These are phyloP conservation scores for Cystobasidium pallidum DNA, from an alignment of 1,284 basidiomycete genomes.

Conservation along the genomic window DNA sequence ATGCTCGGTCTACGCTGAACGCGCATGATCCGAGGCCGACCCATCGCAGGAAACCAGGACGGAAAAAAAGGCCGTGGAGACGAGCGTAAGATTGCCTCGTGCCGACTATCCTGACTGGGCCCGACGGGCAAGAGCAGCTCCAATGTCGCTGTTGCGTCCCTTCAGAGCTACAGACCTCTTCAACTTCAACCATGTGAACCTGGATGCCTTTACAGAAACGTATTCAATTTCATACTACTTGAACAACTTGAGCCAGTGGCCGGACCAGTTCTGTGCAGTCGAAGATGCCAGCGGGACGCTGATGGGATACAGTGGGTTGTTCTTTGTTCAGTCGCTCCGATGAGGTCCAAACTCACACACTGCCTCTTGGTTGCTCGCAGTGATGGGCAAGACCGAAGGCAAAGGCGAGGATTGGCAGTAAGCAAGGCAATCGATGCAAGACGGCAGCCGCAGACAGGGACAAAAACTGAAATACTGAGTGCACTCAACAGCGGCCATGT, in stretches of 20 bases:
- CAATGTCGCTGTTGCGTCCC: slow-evolving; percentile 82
- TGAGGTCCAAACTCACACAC: neutral
- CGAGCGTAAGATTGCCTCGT: too few species aligned
- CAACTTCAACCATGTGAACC: slow-evolving; percentile 89
- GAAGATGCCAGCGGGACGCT: slow-evolving; percentile 74
- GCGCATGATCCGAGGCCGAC: too few species aligned
- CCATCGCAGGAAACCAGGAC: too few species aligned
- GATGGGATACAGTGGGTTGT: slow-evolving; percentile 75
- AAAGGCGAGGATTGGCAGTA: slow-evolving; percentile 69
- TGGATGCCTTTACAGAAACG: slow-evolving; percentile 93
- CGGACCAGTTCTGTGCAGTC: slow-evolving; percentile 80
- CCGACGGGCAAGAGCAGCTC: too few species aligned
- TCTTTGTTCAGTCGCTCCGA: neutral
- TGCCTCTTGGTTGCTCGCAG: slow-evolving; percentile 57
- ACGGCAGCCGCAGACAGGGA: slow-evolving; percentile 46
- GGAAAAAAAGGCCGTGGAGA: too few species aligned
- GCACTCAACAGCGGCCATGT: slow-evolving; percentile 67
- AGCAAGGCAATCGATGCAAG: slow-evolving; percentile 56
- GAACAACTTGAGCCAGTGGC: slow-evolving; percentile 83
- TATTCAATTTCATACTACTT: slow-evolving; percentile 86
- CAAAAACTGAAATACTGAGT: slow-evolving; percentile 1
- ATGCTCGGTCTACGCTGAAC: too few species aligned
- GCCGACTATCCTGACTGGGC: too few species aligned
- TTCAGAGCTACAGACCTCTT: slow-evolving; percentile 86
- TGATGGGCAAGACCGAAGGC: slow-evolving; percentile 85